Conservation (phyloP, 1,139 yeast genomes). For the Candida glucosophila region DNA sequence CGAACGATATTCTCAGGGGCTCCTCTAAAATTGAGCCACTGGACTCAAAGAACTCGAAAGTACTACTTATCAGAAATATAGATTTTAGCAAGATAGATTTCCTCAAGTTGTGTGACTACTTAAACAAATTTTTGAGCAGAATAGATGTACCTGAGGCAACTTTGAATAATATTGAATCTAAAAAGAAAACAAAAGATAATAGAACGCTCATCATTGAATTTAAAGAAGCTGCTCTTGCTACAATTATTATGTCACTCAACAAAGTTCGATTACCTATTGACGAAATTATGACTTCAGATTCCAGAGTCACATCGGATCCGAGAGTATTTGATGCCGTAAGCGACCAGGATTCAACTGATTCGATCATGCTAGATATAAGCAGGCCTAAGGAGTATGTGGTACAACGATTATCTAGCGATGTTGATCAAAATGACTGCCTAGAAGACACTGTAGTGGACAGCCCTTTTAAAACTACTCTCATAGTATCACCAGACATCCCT, state of each 20-base stretch:
- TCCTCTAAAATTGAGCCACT: conserved; percentile 41
- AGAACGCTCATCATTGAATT: conserved; percentile 43
- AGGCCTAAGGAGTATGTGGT: conserved; percentile 64
- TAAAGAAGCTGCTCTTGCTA: conserved; percentile 47
- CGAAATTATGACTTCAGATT: conserved; percentile 4
- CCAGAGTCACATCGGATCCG: conserved; percentile 4
- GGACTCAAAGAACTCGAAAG: conserved; percentile 42
- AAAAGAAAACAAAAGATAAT: conserved; percentile 27
- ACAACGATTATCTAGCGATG: conserved; percentile 15
- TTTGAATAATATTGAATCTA: conserved; percentile 22
- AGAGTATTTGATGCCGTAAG: conserved; percentile 5
- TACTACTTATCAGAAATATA: conserved; percentile 40
- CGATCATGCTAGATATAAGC: conserved; percentile 18
- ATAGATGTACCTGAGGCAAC: conserved; percentile 26
- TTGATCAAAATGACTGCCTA: conserved; percentile 11
- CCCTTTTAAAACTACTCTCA: conserved; percentile 27
- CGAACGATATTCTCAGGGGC: conserved; percentile 30
- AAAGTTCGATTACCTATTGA: conserved; percentile 23
- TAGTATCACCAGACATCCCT: conserved; percentile 16
- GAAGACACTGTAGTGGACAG: conserved; percentile 24
- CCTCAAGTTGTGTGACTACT: conserved; percentile 31
- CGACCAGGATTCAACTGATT: conserved; percentile 7
- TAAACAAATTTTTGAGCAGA: conserved; percentile 32
- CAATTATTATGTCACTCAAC: conserved; percentile 44
- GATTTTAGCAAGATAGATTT: conserved; percentile 34